Conservation (phyloP, 2,329 filamentous ascomycete species). For the Fusarium beomiforme region DNA sequence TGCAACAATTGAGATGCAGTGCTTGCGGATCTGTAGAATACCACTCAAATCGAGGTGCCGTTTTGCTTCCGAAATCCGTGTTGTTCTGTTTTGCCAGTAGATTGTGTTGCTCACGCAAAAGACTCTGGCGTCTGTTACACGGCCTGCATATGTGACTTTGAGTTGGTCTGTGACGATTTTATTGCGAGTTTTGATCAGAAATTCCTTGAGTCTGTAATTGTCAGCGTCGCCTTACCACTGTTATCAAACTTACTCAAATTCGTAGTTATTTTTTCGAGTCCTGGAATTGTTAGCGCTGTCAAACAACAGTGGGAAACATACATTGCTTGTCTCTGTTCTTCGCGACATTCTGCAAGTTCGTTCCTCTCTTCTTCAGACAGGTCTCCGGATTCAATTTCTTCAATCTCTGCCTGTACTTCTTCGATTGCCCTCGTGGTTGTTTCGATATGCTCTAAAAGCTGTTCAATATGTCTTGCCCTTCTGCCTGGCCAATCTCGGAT, state of each 20-base stretch:
- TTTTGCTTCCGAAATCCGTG: conserved; percentile 19
- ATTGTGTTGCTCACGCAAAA: conserved; percentile 58
- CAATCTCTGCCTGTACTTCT: conserved; percentile 12
- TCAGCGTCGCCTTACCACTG: neutral
- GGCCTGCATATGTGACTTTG: conserved; percentile 40
- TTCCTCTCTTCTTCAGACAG: conserved; percentile 17
- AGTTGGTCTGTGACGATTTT: conserved; percentile 45
- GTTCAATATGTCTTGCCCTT: conserved; percentile 26
- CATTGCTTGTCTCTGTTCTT: neutral
- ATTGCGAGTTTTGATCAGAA: conserved; percentile 53
- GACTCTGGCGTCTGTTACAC: conserved; percentile 44
- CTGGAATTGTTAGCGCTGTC: conserved; percentile 6
- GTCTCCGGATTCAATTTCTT: conserved; percentile 7
- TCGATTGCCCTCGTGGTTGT: conserved; percentile 5
- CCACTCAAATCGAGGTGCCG: conserved; percentile 54
- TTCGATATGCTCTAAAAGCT: conserved; percentile 25
- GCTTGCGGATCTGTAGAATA: conserved; percentile 52
- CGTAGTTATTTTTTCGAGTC: conserved; percentile 8
- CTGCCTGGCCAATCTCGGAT: conserved; percentile 45
- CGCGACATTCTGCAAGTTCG: neutral
- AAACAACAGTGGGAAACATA: neutral
- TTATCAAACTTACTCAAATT: conserved; percentile 40
- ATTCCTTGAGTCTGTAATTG: conserved; percentile 43
- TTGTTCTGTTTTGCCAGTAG: conserved; percentile 52
- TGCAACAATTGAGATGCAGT: conserved; percentile 58